Evolutionary conservation across 179 eudicot genomes (phyloP), one percentile per base, ranked within the genome.

Genomic region (Drosera spatulata): DNA sequence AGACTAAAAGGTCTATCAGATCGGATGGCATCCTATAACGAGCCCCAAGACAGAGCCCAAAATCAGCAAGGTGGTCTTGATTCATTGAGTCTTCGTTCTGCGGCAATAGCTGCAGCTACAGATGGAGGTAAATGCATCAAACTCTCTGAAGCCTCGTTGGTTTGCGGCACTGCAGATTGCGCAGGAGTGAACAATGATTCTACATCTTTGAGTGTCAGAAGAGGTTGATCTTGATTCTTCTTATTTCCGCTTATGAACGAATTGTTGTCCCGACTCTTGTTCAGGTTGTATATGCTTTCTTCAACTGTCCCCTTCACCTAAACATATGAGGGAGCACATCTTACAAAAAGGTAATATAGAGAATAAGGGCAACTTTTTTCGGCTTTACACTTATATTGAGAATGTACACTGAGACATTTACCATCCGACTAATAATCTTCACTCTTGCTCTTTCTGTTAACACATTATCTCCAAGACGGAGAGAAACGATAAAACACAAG

Each of bases 291-390:
- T 59, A 89, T 75, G 80, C 96, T 88, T 66, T 93, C 99, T 79
- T 93, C 99, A 39, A 93, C 99, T 51, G 90, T 93, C 61, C 79
- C 76, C 76, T 93, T 84, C 71, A 88, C 93, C 98, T 88, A 67
- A 62, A 72, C 78, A 42, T 1, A 22, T 61, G 56, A 55, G 73
- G 69, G 60, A 62, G 44, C 38, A 13, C 40, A 43, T 6, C 13
- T 5, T 9, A 14, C 5, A 45, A 2, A 1, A 9, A 55, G 48
- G n/a, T 2, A 6, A n/a, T 49, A 4, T 9, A 58, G 46, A 43
- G 13, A 6, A 51, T n/a, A 51, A 51, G 4, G 33, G 52, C 14
- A 49, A 10, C 5, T 13, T 49, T 1, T 49, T 10, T 3, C 22
- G 2, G 33, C 4, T 10, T 13, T 12, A 49, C 51, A 10, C 13